Conservation (phyloP, 1,284 basidiomycete species). For the Leccinum griseonigrum region DNA sequence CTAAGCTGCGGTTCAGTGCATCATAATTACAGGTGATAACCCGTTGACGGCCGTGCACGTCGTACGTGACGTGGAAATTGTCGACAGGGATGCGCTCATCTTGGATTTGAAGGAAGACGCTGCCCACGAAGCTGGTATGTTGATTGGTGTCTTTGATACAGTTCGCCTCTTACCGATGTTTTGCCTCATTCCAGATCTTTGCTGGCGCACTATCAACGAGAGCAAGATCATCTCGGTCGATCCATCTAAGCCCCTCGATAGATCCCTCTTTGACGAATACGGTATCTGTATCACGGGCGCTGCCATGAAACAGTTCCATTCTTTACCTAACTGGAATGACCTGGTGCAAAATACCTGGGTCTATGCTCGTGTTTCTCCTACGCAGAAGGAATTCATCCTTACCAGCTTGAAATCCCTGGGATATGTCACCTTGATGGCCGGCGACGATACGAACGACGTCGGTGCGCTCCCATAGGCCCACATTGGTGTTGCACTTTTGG, state of each 20-base stretch:
- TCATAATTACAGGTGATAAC: slow-evolving; percentile 99
- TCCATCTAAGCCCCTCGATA: slow-evolving; percentile 74
- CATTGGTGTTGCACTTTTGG: slow-evolving; percentile 89
- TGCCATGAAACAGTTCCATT: slow-evolving; percentile 83
- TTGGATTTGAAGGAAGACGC: slow-evolving; percentile 86
- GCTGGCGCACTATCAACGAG: slow-evolving; percentile 93
- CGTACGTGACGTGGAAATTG: slow-evolving; percentile 91
- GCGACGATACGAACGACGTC: slow-evolving; percentile 96
- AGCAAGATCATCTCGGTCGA: slow-evolving; percentile 82
- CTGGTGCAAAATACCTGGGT: slow-evolving; percentile 95
- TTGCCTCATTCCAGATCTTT: slow-evolving; percentile 54
- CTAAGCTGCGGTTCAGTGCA: slow-evolving; percentile 54
- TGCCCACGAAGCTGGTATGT: slow-evolving; percentile 60
- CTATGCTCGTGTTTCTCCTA: slow-evolving; percentile 93
- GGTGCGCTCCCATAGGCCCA: slow-evolving; percentile 96
- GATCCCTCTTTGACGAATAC: slow-evolving; percentile 74
- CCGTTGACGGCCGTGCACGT: slow-evolving; percentile 94
- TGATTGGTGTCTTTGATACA: not conserved
- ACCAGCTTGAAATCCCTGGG: slow-evolving; percentile 85
- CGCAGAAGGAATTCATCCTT: slow-evolving; percentile 92
- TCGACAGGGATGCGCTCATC: slow-evolving; percentile 90
- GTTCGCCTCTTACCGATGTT: not conserved
- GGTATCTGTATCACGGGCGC: slow-evolving; percentile 94
- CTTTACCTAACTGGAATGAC: slow-evolving; percentile 60
- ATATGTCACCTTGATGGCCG: slow-evolving; percentile 92